Evolutionary conservation across 768 basidiomycete genomes (phyloP).

Genomic region (Lentinula detonsa): DNA sequence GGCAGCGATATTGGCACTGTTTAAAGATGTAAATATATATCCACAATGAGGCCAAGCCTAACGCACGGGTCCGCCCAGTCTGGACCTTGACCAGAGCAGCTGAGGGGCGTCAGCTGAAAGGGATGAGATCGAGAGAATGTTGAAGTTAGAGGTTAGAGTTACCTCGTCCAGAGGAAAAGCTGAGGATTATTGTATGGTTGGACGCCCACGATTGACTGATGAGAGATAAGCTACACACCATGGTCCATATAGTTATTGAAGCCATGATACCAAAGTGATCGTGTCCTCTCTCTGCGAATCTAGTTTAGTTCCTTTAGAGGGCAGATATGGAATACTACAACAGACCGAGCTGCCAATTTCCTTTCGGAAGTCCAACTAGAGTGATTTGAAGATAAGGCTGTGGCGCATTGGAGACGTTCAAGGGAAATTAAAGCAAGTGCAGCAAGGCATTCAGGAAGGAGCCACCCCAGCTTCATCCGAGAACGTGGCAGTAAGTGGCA

Average conservation of each 20-base stretch:
- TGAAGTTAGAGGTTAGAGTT: not conserved
- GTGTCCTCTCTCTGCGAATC: constrained; percentile 52
- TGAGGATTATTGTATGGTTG: constrained; percentile 16
- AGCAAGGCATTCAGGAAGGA: constrained; percentile 47
- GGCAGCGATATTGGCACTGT: constrained; percentile 62
- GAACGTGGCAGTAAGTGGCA: constrained; percentile 18
- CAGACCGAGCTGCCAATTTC: constrained; percentile 53
- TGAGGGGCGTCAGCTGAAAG: constrained; percentile 75
- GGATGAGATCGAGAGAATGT: constrained; percentile 1
- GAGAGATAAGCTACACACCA: constrained; percentile 37
- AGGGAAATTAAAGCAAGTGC: constrained; percentile 31
- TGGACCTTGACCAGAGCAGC: constrained; percentile 83
- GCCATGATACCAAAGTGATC: constrained; percentile 86
- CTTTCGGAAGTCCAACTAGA: constrained; percentile 51
- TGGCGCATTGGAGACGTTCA: constrained; percentile 22
- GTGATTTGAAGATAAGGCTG: constrained; percentile 24
- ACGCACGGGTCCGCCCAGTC: constrained; percentile 80
- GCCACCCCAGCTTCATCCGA: constrained; percentile 42
- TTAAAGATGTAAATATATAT: constrained; percentile 9
- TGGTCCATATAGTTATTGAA: constrained; percentile 83
- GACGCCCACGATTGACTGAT: constrained; percentile 14
- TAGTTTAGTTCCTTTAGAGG: not conserved
- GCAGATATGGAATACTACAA: not conserved
- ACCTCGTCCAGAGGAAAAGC: constrained; percentile 90
- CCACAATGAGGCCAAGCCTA: constrained; percentile 3